phyloP scores from a whole-genome alignment of 306 rosid genomes.

The Fragaria vesca region DNA sequence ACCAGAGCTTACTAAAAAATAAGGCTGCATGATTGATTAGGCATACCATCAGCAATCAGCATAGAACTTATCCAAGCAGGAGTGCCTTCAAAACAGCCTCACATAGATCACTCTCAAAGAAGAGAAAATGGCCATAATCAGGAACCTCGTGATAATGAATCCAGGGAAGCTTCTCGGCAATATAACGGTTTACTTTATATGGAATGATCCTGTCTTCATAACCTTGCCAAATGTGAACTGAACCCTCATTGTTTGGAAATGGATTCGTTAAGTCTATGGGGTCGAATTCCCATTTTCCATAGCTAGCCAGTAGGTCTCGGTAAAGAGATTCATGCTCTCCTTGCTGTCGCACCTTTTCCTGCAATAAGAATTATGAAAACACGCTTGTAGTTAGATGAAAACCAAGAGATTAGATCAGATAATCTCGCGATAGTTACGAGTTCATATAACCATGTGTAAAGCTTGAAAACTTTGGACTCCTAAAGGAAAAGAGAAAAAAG shows the following conservation, averaged over 20 bases:
- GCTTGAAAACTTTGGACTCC: neutral
- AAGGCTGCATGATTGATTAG: neutral
- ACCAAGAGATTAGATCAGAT: neutral
- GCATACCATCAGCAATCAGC: neutral
- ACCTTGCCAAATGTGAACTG: slow-evolving; percentile 80
- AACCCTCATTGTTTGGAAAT: slow-evolving; percentile 46
- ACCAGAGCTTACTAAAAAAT: neutral
- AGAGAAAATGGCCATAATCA: slow-evolving; percentile 51
- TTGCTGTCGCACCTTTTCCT: slow-evolving; percentile 63
- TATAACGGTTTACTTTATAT: slow-evolving; percentile 39
- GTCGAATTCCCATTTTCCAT: slow-evolving; percentile 65
- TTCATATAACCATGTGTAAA: neutral
- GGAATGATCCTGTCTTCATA: slow-evolving; percentile 56
- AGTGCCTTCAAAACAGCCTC: slow-evolving; percentile 59
- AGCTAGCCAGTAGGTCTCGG: slow-evolving; percentile 49
- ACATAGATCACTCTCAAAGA: slow-evolving; percentile 31
- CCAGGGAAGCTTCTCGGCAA: slow-evolving; percentile 63
- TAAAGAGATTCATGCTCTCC: slow-evolving; percentile 62
- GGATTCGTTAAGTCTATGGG: slow-evolving; percentile 44
- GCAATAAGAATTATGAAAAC: neutral
- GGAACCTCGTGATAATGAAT: slow-evolving; percentile 75
- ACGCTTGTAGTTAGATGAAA: neutral
- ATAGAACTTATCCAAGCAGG: slow-evolving; percentile 28
- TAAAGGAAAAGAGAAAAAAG: neutral
- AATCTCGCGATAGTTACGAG: neutral